A percentile compares a stretch with the other conserved stretches of the same genome.
Evolutionary conservation across 2,329 filamentous ascomycete genomes (phyloP).

Genomic region (Sclerotinia spermophila): DNA sequence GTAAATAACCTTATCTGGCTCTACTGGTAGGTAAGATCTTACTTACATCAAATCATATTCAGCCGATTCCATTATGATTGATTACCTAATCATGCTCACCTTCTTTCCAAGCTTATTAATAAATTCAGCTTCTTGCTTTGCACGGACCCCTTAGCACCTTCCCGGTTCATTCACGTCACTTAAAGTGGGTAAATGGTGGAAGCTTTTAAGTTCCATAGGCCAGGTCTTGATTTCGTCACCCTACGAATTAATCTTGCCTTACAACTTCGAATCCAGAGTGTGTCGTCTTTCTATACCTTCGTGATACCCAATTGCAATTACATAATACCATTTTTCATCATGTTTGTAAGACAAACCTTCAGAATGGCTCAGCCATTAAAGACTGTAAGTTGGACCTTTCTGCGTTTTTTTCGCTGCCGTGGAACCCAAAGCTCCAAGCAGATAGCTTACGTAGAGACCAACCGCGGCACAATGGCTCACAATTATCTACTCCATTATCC

Average conservation of each 20-base stretch:
- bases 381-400: slow-evolving; percentile 49
- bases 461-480: neutral
- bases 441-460: neutral
- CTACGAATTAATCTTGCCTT: neutral
- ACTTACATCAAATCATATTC: neutral
- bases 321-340: slow-evolving; percentile 36
- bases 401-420: neutral
- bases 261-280: neutral
- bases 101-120: neutral
- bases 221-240: slow-evolving; percentile 6
- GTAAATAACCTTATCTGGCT: too few relatives aligned
- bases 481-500: neutral
- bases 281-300: neutral
- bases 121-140: neutral
- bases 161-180: slow-evolving; percentile 8
- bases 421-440: neutral
- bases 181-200: slow-evolving; percentile 3
- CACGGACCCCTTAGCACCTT: neutral
- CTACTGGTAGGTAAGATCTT: neutral
- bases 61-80: neutral
- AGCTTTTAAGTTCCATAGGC: neutral
- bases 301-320: neutral
- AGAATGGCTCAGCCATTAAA: slow-evolving; percentile 62
- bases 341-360: slow-evolving; percentile 66
- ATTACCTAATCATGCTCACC: neutral